Evolutionary conservation across 495 filamentous ascomycete genomes (phyloP).

Genomic region (Aspergillus diversus): DNA sequence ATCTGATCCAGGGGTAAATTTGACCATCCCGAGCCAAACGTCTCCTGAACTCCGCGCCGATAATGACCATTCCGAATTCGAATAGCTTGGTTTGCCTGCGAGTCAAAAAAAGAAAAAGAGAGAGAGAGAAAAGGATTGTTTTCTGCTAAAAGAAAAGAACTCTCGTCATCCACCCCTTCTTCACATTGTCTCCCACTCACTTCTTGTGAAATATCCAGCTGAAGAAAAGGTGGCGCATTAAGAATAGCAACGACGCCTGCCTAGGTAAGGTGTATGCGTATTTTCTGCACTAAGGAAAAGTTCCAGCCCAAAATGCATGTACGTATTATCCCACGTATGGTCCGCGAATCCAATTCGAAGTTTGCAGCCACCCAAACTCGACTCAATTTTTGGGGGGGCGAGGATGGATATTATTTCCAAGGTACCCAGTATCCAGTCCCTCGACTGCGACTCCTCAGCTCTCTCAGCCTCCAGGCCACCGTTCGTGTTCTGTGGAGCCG

Average conservation of each 20-base stretch:
- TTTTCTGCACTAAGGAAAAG: neutral
- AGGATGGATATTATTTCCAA: neutral
- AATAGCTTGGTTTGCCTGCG: neutral
- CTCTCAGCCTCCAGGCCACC: neutral
- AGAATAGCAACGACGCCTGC: constrained; percentile 5
- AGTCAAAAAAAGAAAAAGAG: neutral
- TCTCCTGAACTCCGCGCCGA: constrained; percentile 1
- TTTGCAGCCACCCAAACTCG: neutral
- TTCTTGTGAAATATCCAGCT: neutral
- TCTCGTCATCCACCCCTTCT: no score
- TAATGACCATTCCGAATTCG: neutral
- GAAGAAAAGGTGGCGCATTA: constrained; percentile 1
- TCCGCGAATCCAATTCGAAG: neutral
- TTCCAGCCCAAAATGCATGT: constrained; percentile 6
- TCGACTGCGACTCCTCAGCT: neutral
- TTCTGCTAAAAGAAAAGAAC: no score
- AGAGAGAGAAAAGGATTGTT: no score
- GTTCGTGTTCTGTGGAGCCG: neutral
- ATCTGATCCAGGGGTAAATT: constrained; percentile 6
- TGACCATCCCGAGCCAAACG: neutral
- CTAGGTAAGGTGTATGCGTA: neutral
- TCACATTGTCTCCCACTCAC: neutral
- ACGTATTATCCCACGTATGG: neutral
- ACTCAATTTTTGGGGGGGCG: neutral
- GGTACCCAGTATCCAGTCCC: no score